These are phyloP conservation scores for Remersonia thermophila DNA, from an alignment of 2,329 filamentous ascomycete species.

Conservation along the genomic window DNA sequence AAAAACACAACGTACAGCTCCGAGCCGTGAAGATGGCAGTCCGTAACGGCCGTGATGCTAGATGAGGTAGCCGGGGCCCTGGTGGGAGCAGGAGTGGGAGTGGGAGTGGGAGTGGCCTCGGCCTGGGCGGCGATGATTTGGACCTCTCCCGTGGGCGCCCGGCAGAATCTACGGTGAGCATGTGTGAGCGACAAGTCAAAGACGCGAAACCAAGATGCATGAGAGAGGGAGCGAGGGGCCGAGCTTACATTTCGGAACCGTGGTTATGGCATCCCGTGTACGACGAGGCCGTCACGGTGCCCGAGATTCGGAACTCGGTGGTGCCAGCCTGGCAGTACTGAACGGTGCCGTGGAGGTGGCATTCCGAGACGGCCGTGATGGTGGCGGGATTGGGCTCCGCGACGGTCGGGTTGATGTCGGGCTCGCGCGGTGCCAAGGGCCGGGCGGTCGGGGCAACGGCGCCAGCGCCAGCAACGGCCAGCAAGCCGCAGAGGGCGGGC, in stretches of 20 bases:
- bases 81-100: slow-evolving; percentile 1
- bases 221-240: too few relatives aligned
- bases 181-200: neutral
- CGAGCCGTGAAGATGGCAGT: slow-evolving; percentile 33
- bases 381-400: slow-evolving; percentile 1
- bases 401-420: too few relatives aligned
- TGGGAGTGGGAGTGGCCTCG: neutral
- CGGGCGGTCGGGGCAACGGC: slow-evolving; percentile 4
- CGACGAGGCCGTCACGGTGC: slow-evolving; percentile 20
- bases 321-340: slow-evolving; percentile 27
- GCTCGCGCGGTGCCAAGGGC: slow-evolving; percentile 5
- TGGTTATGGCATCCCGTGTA: slow-evolving; percentile 39
- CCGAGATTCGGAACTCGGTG: slow-evolving; percentile 21
- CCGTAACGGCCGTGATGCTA: slow-evolving; percentile 34
- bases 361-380: slow-evolving; percentile 37
- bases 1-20: slow-evolving; percentile 27
- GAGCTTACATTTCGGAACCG: slow-evolving; percentile 36
- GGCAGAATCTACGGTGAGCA: slow-evolving; percentile 32
- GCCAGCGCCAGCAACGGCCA: slow-evolving; percentile 4
- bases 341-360: slow-evolving; percentile 30
- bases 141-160: slow-evolving; percentile 29
- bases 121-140: slow-evolving; percentile 23
- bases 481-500: slow-evolving; percentile 8
- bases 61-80: slow-evolving; percentile 1
- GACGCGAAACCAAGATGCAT: too few relatives aligned